Evolutionary conservation across 768 basidiomycete species (phyloP).

Genomic region (Russula abietina): DNA sequence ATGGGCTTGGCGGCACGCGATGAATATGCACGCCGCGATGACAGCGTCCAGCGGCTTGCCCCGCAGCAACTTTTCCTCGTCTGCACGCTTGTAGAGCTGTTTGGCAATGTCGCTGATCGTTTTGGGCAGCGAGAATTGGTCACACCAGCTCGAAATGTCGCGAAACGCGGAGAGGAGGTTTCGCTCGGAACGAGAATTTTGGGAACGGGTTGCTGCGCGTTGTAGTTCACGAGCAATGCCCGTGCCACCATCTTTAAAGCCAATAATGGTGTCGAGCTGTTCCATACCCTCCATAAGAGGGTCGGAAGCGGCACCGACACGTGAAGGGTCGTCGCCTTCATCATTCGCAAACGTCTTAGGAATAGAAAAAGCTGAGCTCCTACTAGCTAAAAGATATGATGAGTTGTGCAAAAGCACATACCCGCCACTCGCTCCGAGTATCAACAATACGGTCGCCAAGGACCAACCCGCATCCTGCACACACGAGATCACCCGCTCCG

Average conservation of each 20-base stretch:
- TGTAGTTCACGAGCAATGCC: slow-evolving; percentile 90
- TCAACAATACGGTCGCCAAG: slow-evolving; percentile 95
- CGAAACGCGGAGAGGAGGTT: slow-evolving; percentile 85
- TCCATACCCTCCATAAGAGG: slow-evolving; percentile 92
- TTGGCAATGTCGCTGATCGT: slow-evolving; percentile 94
- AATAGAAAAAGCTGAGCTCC: slow-evolving; percentile 18
- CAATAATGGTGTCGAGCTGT: slow-evolving; percentile 91
- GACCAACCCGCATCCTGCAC: slow-evolving; percentile 88
- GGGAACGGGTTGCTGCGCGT: slow-evolving; percentile 80
- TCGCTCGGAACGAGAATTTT: slow-evolving; percentile 73
- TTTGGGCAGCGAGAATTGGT: slow-evolving; percentile 89
- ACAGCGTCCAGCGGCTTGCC: slow-evolving; percentile 90
- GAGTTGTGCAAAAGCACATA: slow-evolving; percentile 40
- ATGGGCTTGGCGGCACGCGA: slow-evolving; percentile 91
- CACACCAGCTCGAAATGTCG: slow-evolving; percentile 91
- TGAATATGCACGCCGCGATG: slow-evolving; percentile 97
- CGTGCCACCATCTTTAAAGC: slow-evolving; percentile 90
- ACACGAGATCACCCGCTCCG: slow-evolving; percentile 94
- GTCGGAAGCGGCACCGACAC: slow-evolving; percentile 95
- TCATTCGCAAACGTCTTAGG: slow-evolving; percentile 97
- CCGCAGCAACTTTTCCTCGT: slow-evolving; percentile 88
- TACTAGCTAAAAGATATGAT: slow-evolving; percentile 22
- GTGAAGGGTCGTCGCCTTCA: slow-evolving; percentile 98
- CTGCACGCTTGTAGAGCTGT: slow-evolving; percentile 93
- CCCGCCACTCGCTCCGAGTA: slow-evolving; percentile 96